phyloP scores from a whole-genome alignment of 2,329 filamentous ascomycete genomes.

The Stachybotrys echinatus region DNA sequence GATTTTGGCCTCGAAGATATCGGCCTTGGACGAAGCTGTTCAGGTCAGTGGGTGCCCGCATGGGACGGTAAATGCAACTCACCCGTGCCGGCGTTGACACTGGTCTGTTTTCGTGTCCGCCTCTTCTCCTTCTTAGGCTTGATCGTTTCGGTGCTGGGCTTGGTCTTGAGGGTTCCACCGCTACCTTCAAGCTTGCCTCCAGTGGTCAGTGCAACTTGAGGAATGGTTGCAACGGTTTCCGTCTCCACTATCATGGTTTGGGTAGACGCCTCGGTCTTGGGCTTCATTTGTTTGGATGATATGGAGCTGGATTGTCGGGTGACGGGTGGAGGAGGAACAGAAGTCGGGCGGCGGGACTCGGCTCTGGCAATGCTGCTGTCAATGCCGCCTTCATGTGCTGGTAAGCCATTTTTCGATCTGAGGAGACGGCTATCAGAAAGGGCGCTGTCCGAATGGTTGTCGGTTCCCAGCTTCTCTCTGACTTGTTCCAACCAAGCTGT shows the following conservation, averaged over 20 bases:
- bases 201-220: slow-evolving; percentile 69
- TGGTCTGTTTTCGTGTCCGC: slow-evolving; percentile 70
- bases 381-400: slow-evolving; percentile 54
- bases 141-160: slow-evolving; percentile 93
- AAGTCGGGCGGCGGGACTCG: slow-evolving; percentile 35
- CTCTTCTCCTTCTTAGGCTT: slow-evolving; percentile 91
- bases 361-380: slow-evolving; percentile 54
- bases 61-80: slow-evolving; percentile 31
- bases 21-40: slow-evolving; percentile 85
- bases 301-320: slow-evolving; percentile 60
- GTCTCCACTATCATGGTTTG: slow-evolving; percentile 97
- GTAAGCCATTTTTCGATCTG: slow-evolving; percentile 41
- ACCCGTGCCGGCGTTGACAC: slow-evolving; percentile 69
- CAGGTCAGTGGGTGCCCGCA: slow-evolving; percentile 3
- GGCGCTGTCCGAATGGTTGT: slow-evolving; percentile 35
- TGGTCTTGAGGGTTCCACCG: slow-evolving; percentile 72
- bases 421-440: slow-evolving; percentile 34
- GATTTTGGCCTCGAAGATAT: slow-evolving; percentile 96
- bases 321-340: slow-evolving; percentile 46
- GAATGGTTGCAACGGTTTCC: slow-evolving; percentile 87
- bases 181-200: slow-evolving; percentile 59
- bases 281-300: slow-evolving; percentile 62
- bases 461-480: slow-evolving; percentile 40
- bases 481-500: slow-evolving; percentile 43
- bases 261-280: slow-evolving; percentile 70